phyloP scores from a whole-genome alignment of 2,329 filamentous ascomycete genomes.

The Microsporum canis region DNA sequence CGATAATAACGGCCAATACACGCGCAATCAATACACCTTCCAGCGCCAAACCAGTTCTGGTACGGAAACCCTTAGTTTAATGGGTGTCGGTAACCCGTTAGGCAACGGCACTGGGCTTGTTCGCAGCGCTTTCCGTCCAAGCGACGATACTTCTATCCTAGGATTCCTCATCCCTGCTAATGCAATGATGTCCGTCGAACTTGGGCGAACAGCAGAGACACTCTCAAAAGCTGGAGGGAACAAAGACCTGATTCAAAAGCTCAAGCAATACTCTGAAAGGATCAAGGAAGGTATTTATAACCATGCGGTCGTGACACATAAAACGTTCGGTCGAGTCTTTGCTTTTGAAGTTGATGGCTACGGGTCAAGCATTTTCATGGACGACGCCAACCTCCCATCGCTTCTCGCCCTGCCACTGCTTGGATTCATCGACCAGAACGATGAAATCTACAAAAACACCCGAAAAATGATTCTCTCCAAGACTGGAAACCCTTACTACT shows the following conservation, averaged over 20 bases:
- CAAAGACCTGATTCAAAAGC: conserved; percentile 36
- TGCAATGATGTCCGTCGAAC: conserved; percentile 87
- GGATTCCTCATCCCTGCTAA: conserved; percentile 94
- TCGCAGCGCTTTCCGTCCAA: conserved; percentile 84
- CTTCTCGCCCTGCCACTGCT: conserved; percentile 49
- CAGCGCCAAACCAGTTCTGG: conserved; percentile 66
- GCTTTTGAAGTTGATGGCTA: conserved; percentile 57
- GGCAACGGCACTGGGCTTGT: conserved; percentile 74
- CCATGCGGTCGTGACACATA: conserved; percentile 55
- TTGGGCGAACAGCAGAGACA: conserved; percentile 60
- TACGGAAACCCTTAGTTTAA: conserved; percentile 78
- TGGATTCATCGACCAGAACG: conserved; percentile 46
- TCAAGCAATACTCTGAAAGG: conserved; percentile 47
- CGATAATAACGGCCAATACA: conserved; percentile 53
- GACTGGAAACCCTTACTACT: conserved; percentile 75
- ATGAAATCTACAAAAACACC: conserved; percentile 76
- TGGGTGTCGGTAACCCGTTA: conserved; percentile 81
- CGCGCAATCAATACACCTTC: conserved; percentile 75
- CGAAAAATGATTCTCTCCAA: conserved; percentile 68
- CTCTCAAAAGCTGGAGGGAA: conserved; percentile 51
- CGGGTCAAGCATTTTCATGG: conserved; percentile 51
- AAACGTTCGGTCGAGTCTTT: conserved; percentile 47
- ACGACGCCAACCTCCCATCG: conserved; percentile 55
- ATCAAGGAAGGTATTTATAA: conserved; percentile 73
- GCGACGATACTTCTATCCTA: conserved; percentile 86